phyloP scores from a whole-genome alignment of 225 moss, liverwort and hornwort species.

The Physcomitrellopsis africana region DNA sequence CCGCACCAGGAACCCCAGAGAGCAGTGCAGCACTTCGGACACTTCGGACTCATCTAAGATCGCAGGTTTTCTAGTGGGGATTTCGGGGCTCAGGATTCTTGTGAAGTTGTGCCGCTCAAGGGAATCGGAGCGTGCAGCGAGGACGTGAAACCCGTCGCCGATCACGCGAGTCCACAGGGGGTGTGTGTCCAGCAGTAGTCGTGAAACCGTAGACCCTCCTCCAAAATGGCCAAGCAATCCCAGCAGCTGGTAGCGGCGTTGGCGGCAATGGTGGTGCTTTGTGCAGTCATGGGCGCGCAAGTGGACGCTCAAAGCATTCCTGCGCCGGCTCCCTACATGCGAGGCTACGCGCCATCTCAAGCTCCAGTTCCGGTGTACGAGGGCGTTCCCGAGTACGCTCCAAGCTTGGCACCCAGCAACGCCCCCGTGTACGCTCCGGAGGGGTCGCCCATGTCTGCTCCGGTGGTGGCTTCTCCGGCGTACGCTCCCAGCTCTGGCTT shows the following conservation, averaged over 20 bases:
- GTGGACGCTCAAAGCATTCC: constrained; percentile 25
- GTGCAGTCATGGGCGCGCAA: not conserved
- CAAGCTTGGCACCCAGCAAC: not conserved
- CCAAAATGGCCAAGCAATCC: constrained; percentile 34
- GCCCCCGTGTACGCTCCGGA: constrained; percentile 19
- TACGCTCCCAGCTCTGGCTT: constrained; percentile 1
- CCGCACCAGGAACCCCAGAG: no score
- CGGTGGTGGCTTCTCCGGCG: constrained; percentile 1
- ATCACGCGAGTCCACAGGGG: no score
- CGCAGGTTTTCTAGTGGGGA: no score
- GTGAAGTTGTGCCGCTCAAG: no score
- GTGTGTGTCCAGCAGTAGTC: no score
- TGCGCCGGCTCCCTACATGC: constrained; percentile 12
- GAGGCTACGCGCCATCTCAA: not conserved
- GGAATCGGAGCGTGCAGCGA: no score
- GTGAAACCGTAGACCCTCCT: not conserved
- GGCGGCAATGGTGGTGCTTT: constrained; percentile 6
- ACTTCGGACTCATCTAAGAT: no score
- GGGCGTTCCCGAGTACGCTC: no score
- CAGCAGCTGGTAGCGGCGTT: constrained; percentile 21
- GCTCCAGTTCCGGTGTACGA: not conserved
- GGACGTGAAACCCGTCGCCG: no score
- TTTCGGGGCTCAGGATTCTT: no score
- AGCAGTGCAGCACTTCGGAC: no score
- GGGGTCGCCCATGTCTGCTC: constrained; percentile 9